Conservation (phyloP, 2,329 filamentous ascomycete genomes). For the Escovopsis weberi region DNA sequence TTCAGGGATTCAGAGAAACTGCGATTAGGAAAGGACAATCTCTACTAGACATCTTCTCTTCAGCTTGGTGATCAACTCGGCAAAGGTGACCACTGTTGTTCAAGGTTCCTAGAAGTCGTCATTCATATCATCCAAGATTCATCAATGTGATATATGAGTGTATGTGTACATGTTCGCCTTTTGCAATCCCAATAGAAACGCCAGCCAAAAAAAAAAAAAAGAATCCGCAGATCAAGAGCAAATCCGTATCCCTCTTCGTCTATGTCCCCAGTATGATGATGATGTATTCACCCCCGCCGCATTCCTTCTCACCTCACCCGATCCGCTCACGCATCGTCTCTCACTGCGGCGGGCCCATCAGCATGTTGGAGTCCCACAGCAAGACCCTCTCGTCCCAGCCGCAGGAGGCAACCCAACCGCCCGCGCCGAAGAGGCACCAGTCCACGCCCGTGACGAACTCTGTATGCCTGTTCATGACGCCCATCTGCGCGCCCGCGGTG, state of each 20-base stretch:
- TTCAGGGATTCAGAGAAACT: neutral
- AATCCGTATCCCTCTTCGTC: too few species aligned
- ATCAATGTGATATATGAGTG: too few species aligned
- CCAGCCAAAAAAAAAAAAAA: too few species aligned
- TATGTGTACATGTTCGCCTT: too few species aligned
- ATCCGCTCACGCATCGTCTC: too few species aligned
- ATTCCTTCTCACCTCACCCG: neutral
- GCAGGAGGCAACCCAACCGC: constrained; percentile 88
- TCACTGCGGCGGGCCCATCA: constrained; percentile 18
- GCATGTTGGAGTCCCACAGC: constrained; percentile 71
- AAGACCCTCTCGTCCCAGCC: constrained; percentile 89
- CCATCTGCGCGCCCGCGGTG: constrained; percentile 54
- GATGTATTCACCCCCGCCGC: neutral
- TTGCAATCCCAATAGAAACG: too few species aligned
- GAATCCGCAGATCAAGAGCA: too few species aligned
- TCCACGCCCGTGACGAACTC: constrained; percentile 95
- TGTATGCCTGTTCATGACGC: constrained; percentile 81
- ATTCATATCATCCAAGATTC: neutral
- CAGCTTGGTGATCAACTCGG: neutral
- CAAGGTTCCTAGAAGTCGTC: neutral
- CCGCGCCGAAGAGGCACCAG: constrained; percentile 92
- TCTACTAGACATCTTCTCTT: neutral
- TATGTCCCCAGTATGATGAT: neutral
- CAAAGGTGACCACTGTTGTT: neutral
- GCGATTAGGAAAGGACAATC: neutral